Evolutionary conservation across 129 eudicot species (phyloP), one percentile per base, ranked within the genome.

Genomic region (Flaveria sonorensis): DNA sequence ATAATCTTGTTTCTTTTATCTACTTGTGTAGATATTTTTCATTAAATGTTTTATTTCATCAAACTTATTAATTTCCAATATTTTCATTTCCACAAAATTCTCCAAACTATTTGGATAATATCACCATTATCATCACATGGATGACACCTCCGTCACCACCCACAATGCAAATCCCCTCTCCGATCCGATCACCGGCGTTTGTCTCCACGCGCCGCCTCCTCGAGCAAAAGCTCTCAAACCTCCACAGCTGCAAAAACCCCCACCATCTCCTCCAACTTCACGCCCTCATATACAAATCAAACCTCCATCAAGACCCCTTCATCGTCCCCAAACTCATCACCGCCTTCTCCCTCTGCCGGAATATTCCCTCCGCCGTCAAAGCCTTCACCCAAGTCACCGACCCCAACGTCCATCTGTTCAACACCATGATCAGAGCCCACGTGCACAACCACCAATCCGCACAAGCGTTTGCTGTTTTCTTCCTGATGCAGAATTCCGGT

Each of bases 131-230:
- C 74, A 53, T 40, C 74, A 53, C 73, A 73, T 80, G 83, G 83
- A 80, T 75, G 18, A 42, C 28, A 72, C 40, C 60, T 63, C 78
- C 47, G 12, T 18, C 46, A 39, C n/a, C 81, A 6, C 48, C 39
- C 65, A 81, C 32, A 67, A 91, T 88, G 97, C 97, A 88, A 77
- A 26, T 80, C 1, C 81, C 92, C 40, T 20, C 83, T 2, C 97
- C 92, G 23, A 43, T 85, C 62, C 90, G 98, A 52, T 86, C 96
- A 7, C 98, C 98, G 14, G 62, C 92, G 62, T 91, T 89, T 86
- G 75, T 89, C 23, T 94, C 98, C 66, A 71, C 88, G 39, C 96
- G 97, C 68, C 83, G 97, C 28, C 86, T 80, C 56, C 80, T 94
- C 56, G 93, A 94, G 70, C 89, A 87, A 21, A 84, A 85, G 10